Conservation (phyloP, 2,329 filamentous ascomycete species). For the Aspergillus ochraceoroseus region DNA sequence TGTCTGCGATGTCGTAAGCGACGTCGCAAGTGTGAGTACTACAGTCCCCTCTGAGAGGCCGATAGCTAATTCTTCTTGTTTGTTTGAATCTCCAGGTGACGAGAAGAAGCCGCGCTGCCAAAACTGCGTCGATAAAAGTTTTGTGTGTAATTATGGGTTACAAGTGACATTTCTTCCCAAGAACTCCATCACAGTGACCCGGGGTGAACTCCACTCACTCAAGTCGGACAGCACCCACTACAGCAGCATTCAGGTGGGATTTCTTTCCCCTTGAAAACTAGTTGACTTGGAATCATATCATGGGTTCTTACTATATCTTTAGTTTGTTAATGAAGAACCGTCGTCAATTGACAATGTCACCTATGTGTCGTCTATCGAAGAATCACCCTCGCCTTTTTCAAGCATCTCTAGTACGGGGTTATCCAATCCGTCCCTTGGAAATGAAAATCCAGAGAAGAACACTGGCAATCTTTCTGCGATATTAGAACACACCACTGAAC, state of each 20-base stretch:
- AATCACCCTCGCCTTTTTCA: constrained; percentile 7
- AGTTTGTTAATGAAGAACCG: constrained; percentile 29
- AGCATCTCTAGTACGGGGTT: background rate
- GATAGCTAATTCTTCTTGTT: background rate
- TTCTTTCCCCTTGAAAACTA: background rate
- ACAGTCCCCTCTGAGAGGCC: background rate
- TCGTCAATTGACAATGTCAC: constrained; percentile 4
- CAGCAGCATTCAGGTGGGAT: constrained; percentile 21
- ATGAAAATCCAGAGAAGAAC: background rate
- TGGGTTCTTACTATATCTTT: constrained; percentile 2
- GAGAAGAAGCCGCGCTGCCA: constrained; percentile 49
- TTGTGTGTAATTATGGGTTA: constrained; percentile 49
- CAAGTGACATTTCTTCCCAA: constrained; percentile 48
- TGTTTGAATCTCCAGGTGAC: constrained; percentile 40
- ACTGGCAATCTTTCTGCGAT: background rate
- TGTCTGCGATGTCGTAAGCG: constrained; percentile 49
- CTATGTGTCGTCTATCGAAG: constrained; percentile 10
- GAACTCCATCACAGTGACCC: constrained; percentile 44
- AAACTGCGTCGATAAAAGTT: constrained; percentile 46
- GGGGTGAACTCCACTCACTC: constrained; percentile 13
- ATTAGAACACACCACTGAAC: background rate
- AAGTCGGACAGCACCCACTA: constrained; percentile 14
- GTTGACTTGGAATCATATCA: background rate
- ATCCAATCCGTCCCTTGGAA: background rate
- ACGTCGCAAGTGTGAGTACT: constrained; percentile 46